Percentiles rank a stretch among this genome's conserved stretches.
Evolutionary conservation across 495 filamentous ascomycete genomes (phyloP).

Genomic region (Xylaria intraflava): DNA sequence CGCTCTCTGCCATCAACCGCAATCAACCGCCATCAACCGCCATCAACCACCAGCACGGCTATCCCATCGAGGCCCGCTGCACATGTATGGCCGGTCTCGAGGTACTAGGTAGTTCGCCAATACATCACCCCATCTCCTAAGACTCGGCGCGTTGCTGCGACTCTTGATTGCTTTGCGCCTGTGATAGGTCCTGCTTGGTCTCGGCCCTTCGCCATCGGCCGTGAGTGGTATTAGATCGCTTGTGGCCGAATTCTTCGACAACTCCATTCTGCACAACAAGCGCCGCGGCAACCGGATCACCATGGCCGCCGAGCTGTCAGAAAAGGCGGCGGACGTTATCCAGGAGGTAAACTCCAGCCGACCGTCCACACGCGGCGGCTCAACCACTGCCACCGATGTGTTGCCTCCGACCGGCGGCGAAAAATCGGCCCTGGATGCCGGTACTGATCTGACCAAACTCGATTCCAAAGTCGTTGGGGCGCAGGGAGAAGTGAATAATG

Average conservation of each 20-base stretch:
- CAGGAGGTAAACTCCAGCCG: slow-evolving; percentile 17
- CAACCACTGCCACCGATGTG: slow-evolving; percentile 7
- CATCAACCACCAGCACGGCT: too few relatives aligned
- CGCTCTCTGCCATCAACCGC: too few relatives aligned
- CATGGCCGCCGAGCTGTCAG: slow-evolving; percentile 25
- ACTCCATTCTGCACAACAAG: background rate
- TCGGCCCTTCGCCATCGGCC: too few relatives aligned
- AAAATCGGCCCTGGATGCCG: slow-evolving; percentile 4
- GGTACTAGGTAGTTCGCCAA: background rate
- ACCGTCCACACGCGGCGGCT: slow-evolving; percentile 29
- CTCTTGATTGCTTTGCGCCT: background rate
- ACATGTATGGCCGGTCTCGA: background rate
- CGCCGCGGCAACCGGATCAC: background rate
- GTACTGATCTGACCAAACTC: slow-evolving; percentile 33
- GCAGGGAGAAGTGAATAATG: slow-evolving; percentile 35
- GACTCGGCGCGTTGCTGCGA: background rate
- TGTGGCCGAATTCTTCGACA: background rate
- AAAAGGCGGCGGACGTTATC: slow-evolving; percentile 23
- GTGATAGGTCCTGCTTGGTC: too few relatives aligned
- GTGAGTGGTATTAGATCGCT: too few relatives aligned
- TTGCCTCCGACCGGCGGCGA: slow-evolving; percentile 5
- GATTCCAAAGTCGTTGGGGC: slow-evolving; percentile 42
- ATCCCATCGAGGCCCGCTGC: too few relatives aligned
- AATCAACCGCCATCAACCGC: too few relatives aligned
- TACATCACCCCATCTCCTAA: background rate